These are phyloP conservation scores for Hysterangium stoloniferum DNA, from an alignment of 768 basidiomycete species.

Conservation along the genomic window DNA sequence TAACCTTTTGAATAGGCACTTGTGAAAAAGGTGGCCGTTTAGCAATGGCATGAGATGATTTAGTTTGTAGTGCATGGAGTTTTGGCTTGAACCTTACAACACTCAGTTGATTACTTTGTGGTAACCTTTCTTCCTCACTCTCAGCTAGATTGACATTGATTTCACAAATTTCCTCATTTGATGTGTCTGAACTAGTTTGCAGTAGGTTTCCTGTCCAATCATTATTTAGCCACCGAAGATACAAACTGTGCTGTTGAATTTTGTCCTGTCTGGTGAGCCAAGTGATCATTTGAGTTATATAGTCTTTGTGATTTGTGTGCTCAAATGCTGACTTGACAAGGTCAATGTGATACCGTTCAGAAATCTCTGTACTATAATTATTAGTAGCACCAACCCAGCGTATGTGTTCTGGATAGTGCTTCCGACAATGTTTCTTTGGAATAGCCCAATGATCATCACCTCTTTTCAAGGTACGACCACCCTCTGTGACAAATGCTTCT, in stretches of 20 bases:
- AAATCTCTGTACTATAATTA: slow-evolving; percentile 14
- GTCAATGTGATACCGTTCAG: slow-evolving; percentile 3
- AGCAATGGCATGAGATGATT: not conserved
- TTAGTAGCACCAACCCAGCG: slow-evolving; percentile 6
- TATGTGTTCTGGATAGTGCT: slow-evolving; percentile 9
- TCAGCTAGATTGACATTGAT: not conserved
- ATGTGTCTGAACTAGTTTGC: not conserved
- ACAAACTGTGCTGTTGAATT: not conserved
- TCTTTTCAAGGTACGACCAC: slow-evolving; percentile 12
- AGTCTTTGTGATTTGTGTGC: slow-evolving; percentile 12
- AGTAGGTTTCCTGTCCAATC: not conserved
- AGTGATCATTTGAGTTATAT: slow-evolving; percentile 13
- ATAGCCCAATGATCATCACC: slow-evolving; percentile 13
- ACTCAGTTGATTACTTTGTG: not conserved
- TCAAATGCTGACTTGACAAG: slow-evolving; percentile 12
- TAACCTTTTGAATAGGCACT: not conserved
- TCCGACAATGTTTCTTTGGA: slow-evolving; percentile 14
- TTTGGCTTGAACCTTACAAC: not conserved
- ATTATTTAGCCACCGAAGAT: not conserved
- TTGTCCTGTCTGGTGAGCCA: slow-evolving; percentile 10
- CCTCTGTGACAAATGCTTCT: slow-evolving; percentile 23
- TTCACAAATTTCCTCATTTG: not conserved
- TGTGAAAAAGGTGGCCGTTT: not conserved
- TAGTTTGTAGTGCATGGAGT: not conserved
- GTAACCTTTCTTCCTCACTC: not conserved